Evolutionary conservation across 208 protist species (phyloP), one percentile per base, ranked within the genome.

Genomic region (Chromosphaera perkinsii): DNA sequence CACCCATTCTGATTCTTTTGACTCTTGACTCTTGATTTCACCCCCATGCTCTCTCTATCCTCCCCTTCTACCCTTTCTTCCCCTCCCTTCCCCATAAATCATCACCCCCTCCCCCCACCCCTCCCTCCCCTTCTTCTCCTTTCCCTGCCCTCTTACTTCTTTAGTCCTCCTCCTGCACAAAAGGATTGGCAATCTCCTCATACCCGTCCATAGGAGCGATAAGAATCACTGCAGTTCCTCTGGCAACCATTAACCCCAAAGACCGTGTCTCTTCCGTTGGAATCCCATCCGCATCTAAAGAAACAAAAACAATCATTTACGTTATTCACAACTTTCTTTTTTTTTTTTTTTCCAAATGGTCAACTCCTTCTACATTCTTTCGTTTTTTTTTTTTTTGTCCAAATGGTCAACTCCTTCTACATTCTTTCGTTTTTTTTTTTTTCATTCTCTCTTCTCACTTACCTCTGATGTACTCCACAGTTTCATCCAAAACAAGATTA

Each of bases 401-500:
- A 45, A 45, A 45, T 45, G 39, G 39, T 45, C 17, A 45, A 45
- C 39, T 45, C 39, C 39, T 45, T 17, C 39, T 45, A 7, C 39
- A 7, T 17, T 45, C 39, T 17, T 17, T 17, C 17, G 10, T 45
- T 17, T 17, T 45, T 17, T 17, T 45, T 45, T 17, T 45, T 17
- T 45, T 45, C n/a, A n/a, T n/a, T 45, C 9, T 45, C 10, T 45
- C 9, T 45, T 9, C n/a, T 52, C 20, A 69, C 52, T 1, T 73
- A 80, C 71, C 75, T 55, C 68, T 47, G 7, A 82, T 33, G 32
- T 77, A 82, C 64, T 84, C 79, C 20, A 69, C 48, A 0, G 72
- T 59, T 7, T 85, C 72, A 52, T 82, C 77, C 26, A 85, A 75
- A 51, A 85, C 80, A n/a, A 82, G 42, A 49, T 85, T 85, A 1